Percentiles rank a stretch among this genome's conserved stretches.
phyloP scores from a whole-genome alignment of 2,329 filamentous ascomycete genomes.

The Fusarium nisikadoi region DNA sequence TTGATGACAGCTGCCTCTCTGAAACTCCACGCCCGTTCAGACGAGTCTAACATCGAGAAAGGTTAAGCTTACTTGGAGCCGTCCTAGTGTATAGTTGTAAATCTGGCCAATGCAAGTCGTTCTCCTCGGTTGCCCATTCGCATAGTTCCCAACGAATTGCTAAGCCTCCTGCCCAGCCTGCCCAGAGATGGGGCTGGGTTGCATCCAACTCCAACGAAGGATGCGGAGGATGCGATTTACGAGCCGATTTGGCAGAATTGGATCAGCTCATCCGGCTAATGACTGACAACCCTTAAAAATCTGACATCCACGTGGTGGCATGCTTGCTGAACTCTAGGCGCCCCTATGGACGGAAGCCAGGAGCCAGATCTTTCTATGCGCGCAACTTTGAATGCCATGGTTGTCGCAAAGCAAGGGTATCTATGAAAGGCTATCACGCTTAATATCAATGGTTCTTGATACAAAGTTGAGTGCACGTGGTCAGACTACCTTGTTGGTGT shows the following conservation, averaged over 20 bases:
- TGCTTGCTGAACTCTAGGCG: background rate
- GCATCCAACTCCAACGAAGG: background rate
- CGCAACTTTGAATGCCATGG: background rate
- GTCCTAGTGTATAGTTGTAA: fast-evolving
- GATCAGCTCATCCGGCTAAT: background rate
- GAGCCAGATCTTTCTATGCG: background rate
- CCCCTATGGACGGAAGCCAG: background rate
- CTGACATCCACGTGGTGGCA: background rate
- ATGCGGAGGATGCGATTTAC: background rate
- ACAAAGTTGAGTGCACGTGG: fast-evolving
- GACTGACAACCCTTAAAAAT: background rate
- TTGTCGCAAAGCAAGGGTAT: background rate
- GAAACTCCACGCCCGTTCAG: fast-evolving
- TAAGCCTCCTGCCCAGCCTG: background rate
- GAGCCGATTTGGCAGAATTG: background rate
- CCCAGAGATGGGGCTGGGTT: background rate
- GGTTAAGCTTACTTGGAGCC: background rate
- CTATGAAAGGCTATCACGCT: fast-evolving
- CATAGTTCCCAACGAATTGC: background rate
- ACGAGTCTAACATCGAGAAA: background rate
- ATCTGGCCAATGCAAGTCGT: background rate
- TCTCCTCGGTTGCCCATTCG: too few species aligned
- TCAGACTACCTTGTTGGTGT: fast-evolving
- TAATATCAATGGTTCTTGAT: fast-evolving
- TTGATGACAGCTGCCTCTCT: too few species aligned